Conservation (phyloP, 768 basidiomycete genomes). For the Heimioporus sp. region DNA sequence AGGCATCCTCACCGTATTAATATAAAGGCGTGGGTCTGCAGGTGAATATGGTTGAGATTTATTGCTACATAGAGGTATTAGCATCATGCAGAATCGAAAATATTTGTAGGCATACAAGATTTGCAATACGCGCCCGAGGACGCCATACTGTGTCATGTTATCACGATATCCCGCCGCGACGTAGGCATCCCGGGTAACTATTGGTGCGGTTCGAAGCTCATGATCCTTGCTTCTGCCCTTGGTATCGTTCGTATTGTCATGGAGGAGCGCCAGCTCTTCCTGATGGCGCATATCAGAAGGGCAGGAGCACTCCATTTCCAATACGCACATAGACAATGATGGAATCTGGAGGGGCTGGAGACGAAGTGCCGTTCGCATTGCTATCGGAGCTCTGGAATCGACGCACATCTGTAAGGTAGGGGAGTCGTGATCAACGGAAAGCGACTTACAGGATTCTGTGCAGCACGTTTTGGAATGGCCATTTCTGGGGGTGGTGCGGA, state of each 20-base stretch:
- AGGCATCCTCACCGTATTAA: constrained; percentile 55
- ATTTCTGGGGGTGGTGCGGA: constrained; percentile 10
- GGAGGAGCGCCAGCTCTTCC: constrained; percentile 34
- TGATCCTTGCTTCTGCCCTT: constrained; percentile 30
- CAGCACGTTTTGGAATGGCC: constrained; percentile 9
- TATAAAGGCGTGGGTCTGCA: constrained; percentile 53
- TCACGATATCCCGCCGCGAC: constrained; percentile 32
- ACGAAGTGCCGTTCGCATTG: constrained; percentile 1
- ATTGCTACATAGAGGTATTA: constrained; percentile 27
- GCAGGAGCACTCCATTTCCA: neutral
- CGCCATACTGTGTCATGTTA: constrained; percentile 56
- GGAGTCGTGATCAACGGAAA: no score
- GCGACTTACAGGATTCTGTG: neutral
- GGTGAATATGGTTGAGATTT: constrained; percentile 30
- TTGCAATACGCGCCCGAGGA: constrained; percentile 49
- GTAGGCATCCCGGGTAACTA: constrained; percentile 52
- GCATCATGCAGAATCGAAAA: neutral
- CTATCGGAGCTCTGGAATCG: constrained; percentile 9
- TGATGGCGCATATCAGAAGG: constrained; percentile 1
- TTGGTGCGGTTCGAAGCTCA: constrained; percentile 44
- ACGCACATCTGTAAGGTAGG: neutral
- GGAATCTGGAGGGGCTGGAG: constrained; percentile 4
- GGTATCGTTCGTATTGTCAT: constrained; percentile 17
- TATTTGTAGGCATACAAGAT: constrained; percentile 38
- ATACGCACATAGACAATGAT: constrained; percentile 22